Percentiles rank a stretch among this genome's conserved stretches.
phyloP scores from a whole-genome alignment of 768 basidiomycete species.

The Kwoniella heveanensis region DNA sequence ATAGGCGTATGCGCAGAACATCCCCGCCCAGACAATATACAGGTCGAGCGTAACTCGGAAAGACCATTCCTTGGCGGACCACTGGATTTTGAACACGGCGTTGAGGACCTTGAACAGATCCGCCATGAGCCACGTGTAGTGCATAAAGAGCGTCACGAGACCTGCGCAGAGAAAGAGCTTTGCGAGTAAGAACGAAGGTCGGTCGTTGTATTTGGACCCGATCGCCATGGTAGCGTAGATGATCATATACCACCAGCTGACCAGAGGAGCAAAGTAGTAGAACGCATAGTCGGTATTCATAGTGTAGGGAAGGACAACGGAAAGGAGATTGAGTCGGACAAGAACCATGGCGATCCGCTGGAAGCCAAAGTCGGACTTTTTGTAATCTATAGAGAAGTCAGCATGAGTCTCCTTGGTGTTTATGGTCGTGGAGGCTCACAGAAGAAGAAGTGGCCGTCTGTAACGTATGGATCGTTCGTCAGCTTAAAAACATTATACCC shows the following conservation, averaged over 20 bases:
- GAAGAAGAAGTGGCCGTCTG: conserved; percentile 69
- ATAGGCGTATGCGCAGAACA: conserved; percentile 72
- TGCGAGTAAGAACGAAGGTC: conserved; percentile 65
- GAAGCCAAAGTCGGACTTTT: conserved; percentile 84
- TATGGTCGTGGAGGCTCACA: conserved; percentile 52
- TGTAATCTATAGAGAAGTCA: conserved; percentile 61
- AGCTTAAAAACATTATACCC: too few species aligned
- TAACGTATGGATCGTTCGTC: too few species aligned
- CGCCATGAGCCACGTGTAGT: conserved; percentile 66
- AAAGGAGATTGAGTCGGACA: conserved; percentile 80
- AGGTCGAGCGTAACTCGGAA: conserved; percentile 88
- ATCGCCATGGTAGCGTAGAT: conserved; percentile 76
- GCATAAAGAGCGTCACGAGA: conserved; percentile 69
- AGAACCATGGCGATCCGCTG: conserved; percentile 73
- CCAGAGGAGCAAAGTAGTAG: conserved; percentile 88
- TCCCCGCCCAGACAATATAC: conserved; percentile 84
- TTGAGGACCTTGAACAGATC: conserved; percentile 67
- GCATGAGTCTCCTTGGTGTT: not conserved
- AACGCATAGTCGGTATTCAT: conserved; percentile 91
- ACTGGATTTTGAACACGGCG: conserved; percentile 70
- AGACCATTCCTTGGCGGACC: conserved; percentile 83
- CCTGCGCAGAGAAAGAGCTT: conserved; percentile 72
- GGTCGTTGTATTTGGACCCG: conserved; percentile 74
- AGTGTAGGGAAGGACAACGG: conserved; percentile 77
- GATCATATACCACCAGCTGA: conserved; percentile 80